Percentiles rank a stretch among this genome's conserved stretches.
Conservation (phyloP, 768 basidiomycete genomes). For the Hydnum rufescens region DNA sequence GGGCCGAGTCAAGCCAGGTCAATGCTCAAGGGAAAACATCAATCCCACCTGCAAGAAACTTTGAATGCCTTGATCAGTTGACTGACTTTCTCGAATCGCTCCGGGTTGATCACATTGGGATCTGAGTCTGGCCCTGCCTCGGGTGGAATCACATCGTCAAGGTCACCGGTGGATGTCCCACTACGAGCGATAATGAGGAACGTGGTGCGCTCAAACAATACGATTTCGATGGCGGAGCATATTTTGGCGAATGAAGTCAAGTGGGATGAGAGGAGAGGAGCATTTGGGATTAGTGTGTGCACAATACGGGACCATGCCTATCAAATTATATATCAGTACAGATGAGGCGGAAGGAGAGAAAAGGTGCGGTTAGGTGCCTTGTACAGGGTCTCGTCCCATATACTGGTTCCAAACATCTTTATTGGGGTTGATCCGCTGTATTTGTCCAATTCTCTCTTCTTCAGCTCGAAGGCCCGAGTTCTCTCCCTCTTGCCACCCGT, state of each 20-base stretch:
- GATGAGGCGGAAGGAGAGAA: not conserved
- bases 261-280: constrained; percentile 69
- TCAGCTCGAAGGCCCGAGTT: constrained; percentile 41
- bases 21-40: not conserved
- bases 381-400: constrained; percentile 94
- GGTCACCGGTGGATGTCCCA: constrained; percentile 10
- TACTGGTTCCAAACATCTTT: constrained; percentile 80
- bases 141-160: constrained; percentile 26
- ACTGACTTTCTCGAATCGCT: constrained; percentile 27
- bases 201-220: constrained; percentile 92
- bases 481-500: constrained; percentile 31
- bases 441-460: constrained; percentile 50
- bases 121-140: constrained; percentile 29
- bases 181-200: constrained; percentile 79
- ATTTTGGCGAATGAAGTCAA: constrained; percentile 70
- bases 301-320: constrained; percentile 98
- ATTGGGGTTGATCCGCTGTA: constrained; percentile 40
- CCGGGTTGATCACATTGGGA: constrained; percentile 23
- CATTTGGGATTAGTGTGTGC: constrained; percentile 90
- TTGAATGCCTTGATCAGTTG: constrained; percentile 95
- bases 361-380: constrained; percentile 30
- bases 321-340: not conserved
- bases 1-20: constrained; percentile 13
- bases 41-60: constrained; percentile 56
- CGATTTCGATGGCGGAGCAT: constrained; percentile 80